Conservation (phyloP, 2,329 filamentous ascomycete species). For the Aspergillus unguis region DNA sequence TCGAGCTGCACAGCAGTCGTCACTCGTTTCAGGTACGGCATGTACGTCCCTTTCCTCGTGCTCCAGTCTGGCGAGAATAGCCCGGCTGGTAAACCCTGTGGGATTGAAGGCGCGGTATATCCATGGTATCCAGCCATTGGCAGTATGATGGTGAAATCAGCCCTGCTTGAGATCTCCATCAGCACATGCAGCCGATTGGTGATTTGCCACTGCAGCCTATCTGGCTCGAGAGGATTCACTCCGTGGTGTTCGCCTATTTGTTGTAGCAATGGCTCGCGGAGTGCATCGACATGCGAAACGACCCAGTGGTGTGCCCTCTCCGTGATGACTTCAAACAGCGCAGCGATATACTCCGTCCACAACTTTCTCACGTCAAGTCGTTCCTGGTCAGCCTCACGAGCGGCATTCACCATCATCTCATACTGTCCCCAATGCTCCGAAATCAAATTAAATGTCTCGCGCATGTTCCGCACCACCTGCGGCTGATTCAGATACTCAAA, state of each 20-base stretch:
- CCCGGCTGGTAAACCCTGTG: background rate
- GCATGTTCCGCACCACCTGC: slow-evolving; percentile 10
- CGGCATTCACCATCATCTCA: slow-evolving; percentile 18
- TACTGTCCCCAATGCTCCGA: slow-evolving; percentile 18
- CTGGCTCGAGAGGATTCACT: background rate
- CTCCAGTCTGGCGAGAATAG: slow-evolving; percentile 1
- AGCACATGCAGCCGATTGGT: slow-evolving; percentile 16
- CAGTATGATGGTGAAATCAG: slow-evolving; percentile 24
- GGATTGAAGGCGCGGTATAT: background rate
- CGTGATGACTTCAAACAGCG: slow-evolving; percentile 22
- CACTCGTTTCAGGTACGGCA: slow-evolving; percentile 7
- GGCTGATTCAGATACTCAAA: background rate
- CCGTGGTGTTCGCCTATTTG: background rate
- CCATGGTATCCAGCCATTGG: slow-evolving; percentile 27
- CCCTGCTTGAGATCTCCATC: slow-evolving; percentile 12
- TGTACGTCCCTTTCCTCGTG: background rate
- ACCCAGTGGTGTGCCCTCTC: slow-evolving; percentile 28
- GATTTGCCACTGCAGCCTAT: background rate
- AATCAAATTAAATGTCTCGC: slow-evolving; percentile 26
- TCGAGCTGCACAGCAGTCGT: background rate
- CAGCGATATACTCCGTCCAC: slow-evolving; percentile 23
- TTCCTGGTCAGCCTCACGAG: too few species aligned
- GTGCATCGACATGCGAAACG: slow-evolving; percentile 13
- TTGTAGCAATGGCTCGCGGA: slow-evolving; percentile 17
- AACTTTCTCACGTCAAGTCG: slow-evolving; percentile 18